These are phyloP conservation scores for Suillus subaureus DNA, from an alignment of 768 basidiomycete species.

Conservation along the genomic window DNA sequence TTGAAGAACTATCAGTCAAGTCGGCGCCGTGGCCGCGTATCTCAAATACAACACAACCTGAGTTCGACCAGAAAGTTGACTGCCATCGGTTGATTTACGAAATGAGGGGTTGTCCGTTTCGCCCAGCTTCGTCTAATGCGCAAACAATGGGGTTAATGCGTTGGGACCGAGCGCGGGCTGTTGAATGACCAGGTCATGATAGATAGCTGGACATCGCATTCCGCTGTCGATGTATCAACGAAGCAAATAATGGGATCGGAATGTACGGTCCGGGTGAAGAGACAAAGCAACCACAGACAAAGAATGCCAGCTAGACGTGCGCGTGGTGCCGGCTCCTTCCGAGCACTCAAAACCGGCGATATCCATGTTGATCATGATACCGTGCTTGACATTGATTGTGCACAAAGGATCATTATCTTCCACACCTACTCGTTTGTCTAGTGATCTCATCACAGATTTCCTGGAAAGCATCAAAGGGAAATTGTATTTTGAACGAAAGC, in stretches of 20 bases:
- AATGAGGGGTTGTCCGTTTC: conserved; percentile 52
- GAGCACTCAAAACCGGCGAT: neutral
- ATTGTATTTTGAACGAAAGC: neutral
- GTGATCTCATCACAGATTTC: neutral
- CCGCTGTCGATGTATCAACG: neutral
- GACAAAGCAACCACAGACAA: neutral
- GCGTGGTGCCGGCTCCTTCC: neutral
- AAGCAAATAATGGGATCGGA: neutral
- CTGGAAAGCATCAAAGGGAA: neutral
- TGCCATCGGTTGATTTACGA: conserved; percentile 45
- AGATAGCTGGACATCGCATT: neutral
- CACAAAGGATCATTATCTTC: neutral
- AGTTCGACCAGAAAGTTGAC: neutral
- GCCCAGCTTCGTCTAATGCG: conserved; percentile 15
- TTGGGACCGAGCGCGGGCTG: conserved; percentile 10
- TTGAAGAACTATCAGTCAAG: neutral
- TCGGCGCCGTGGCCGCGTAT: conserved; percentile 10
- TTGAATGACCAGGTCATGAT: neutral
- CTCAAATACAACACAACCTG: conserved; percentile 10
- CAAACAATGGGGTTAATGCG: neutral
- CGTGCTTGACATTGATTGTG: neutral
- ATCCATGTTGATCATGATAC: neutral
- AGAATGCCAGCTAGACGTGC: neutral
- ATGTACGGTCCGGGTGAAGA: neutral
- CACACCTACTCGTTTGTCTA: neutral